A percentile compares a stretch with the other conserved stretches of the same genome.
These are phyloP conservation scores for Aspergillus proliferans DNA, from an alignment of 2,329 filamentous ascomycete genomes.

Conservation along the genomic window DNA sequence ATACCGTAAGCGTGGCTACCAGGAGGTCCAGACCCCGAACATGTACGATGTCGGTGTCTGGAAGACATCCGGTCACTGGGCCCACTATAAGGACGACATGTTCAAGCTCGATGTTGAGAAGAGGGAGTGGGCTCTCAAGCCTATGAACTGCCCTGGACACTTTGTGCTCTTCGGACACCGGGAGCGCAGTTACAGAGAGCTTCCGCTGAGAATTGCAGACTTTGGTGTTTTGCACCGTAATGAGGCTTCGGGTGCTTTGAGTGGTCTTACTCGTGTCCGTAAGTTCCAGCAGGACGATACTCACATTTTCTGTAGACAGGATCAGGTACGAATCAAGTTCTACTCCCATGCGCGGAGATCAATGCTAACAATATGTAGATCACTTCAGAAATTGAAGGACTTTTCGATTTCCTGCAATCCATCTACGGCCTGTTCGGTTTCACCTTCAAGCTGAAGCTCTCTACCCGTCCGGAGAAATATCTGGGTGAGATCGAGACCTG, in stretches of 20 bases:
- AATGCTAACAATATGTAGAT: slow-evolving; percentile 38
- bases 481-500: slow-evolving; percentile 82
- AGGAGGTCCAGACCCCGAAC: slow-evolving; percentile 92
- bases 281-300: slow-evolving; percentile 95
- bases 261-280: slow-evolving; percentile 83
- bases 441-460: slow-evolving; percentile 89
- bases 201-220: slow-evolving; percentile 89
- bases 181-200: slow-evolving; percentile 78
- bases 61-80: slow-evolving; percentile 94
- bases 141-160: slow-evolving; percentile 98
- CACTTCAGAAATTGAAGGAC: slow-evolving; percentile 65
- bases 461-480: slow-evolving; percentile 82
- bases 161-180: slow-evolving; percentile 80
- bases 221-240: slow-evolving; percentile 95
- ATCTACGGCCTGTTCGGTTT: slow-evolving; percentile 82
- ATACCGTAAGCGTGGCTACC: slow-evolving; percentile 89
- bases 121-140: slow-evolving; percentile 78
- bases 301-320: slow-evolving; percentile 87
- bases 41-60: slow-evolving; percentile 92
- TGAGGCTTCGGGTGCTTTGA: slow-evolving; percentile 86
- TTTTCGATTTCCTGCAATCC: slow-evolving; percentile 79
- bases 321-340: slow-evolving; percentile 49
- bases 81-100: slow-evolving; percentile 93
- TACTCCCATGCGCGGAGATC: not conserved
- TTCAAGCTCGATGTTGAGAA: slow-evolving; percentile 79